Base-by-base conservation (phyloP, 1,284 basidiomycete species). In the Rhodotorula sp. region DNA sequence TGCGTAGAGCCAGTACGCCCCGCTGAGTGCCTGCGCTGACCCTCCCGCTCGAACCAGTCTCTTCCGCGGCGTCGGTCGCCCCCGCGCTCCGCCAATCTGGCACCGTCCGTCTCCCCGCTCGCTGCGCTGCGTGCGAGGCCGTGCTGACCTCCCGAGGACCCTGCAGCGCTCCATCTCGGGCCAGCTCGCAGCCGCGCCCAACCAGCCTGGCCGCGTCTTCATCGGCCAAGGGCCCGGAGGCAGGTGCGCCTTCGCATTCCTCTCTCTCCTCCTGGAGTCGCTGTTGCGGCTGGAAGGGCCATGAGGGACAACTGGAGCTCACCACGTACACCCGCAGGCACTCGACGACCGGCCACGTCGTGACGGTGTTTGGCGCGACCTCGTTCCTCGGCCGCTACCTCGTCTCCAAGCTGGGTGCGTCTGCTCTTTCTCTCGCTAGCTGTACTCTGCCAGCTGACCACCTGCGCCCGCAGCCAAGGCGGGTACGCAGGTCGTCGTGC, bases 321-420 rank as follows among this genome's bases (percentile, higher is more conserved):
- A 53, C 46, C 0, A 9, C 25, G 1, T 13, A 2, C 8, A 21
- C 7, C 37, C 57, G 2, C 67, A 76, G 95, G 79, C 94, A 92
- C 80, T 89, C 92, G 13, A 88, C 89, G 73, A 89, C 89, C 64
- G 94, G 94, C 5, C 94, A 95, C 83, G 88, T 90, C 59, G 96
- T 91, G 55, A 99, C 96, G 41, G 95, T 99, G 67, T 99, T 99
- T 84, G 96, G 96, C 48, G 92, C 90, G 80, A 98, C 95, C 19
- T 93, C 95, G 13, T 99, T 98, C 82, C 85, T 99, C 66, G 96
- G 96, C 64, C 85, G 95, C 80, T 99, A 98, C 83, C 85, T 98
- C 64, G 92, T 99, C 60, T 87, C 90, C 61, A 97, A 97, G 84
- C 87, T 97, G 22, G 91, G 91, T 92, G 78, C 73, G 88, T 82